Percentiles rank a stretch among this genome's conserved stretches.
phyloP scores from a whole-genome alignment of 2,329 filamentous ascomycete genomes.

The Cephalotrichum gorgonifer region DNA sequence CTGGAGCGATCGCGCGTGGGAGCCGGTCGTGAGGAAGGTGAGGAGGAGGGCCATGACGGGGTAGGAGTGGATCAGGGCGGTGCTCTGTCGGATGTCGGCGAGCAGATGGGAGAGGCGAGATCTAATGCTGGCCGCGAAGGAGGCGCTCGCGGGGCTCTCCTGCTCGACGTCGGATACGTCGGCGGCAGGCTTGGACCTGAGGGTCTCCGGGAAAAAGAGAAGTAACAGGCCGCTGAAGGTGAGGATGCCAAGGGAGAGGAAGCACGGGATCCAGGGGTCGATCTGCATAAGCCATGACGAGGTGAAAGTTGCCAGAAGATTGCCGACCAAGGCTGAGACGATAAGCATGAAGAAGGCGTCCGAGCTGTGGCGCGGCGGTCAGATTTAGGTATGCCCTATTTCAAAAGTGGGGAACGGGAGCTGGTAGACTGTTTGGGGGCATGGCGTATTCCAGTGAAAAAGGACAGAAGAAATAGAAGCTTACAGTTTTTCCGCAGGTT shows the following conservation, averaged over 20 bases:
- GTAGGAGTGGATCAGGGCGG: background rate
- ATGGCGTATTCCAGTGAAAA: too few species aligned
- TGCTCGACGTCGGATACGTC: background rate
- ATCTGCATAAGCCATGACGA: conserved; percentile 6
- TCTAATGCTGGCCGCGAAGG: background rate
- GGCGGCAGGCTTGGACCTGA: background rate
- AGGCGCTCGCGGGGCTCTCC: background rate
- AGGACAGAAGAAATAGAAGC: background rate
- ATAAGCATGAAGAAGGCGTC: conserved; percentile 3
- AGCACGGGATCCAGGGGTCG: background rate
- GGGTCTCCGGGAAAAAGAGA: conserved; percentile 1
- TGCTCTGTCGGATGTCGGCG: background rate
- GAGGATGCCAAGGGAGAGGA: background rate
- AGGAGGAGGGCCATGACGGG: conserved; percentile 5
- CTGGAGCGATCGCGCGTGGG: background rate
- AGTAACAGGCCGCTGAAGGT: background rate
- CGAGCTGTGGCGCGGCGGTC: background rate
- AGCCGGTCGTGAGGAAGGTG: conserved; percentile 4
- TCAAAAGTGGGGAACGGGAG: too few species aligned
- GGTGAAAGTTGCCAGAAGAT: background rate
- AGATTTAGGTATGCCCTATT: background rate
- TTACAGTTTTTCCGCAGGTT: conserved; percentile 5
- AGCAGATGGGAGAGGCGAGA: background rate
- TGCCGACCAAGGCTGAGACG: conserved; percentile 1
- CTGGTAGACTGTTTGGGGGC: too few species aligned